Evolutionary conservation across 2,329 filamentous ascomycete species (phyloP), one percentile per base, ranked within the genome.

Genomic region (Paecilomyces sp.): DNA sequence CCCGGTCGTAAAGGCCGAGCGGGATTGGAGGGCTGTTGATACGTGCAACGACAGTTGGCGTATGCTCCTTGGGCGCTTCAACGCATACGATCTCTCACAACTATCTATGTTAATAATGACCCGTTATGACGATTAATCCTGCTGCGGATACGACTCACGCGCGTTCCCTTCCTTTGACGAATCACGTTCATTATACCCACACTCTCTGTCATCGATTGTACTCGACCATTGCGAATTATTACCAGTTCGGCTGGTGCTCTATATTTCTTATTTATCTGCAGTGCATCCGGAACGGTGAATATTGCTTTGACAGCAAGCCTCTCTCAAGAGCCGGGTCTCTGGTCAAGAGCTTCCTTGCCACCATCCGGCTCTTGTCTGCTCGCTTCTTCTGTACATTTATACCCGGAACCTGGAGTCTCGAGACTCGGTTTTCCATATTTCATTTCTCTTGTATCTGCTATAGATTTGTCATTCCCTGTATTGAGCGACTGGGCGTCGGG

Each of bases 91-190:
- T 72, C 68, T 65, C 64, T 50, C 47, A 55, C 33, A 22, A 13
- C 55, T 11, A 55, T 36, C 28, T 41, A 30, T 51, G n/a, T 47
- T 33, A 18, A 51, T 57, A 50, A 58, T 55, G 57, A 58, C 57
- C 57, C 52, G 33, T 58, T 50, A 58, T 31, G 57, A 58, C 34
- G 41, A 36, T 50, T 58, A 54, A 58, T 54, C 15, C 54, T n/a
- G 62, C 61, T 61, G 67, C 67, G 70, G 73, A 71, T 74, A 72
- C 70, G 72, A 63, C 68, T 72, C 70, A 68, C 67, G 57, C 59
- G 22, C 47, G n/a, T 55, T 18, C 41, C 57, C n/a, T 47, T 55
- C 24, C 34, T 58, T 58, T 54, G 52, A 56, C 55, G 55, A 56
- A 25, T 58, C 25, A 56, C 57, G 55, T 25, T 56, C 55, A 36